Base-by-base conservation (phyloP, 768 basidiomycete species). In the Mrakia frigida region DNA sequence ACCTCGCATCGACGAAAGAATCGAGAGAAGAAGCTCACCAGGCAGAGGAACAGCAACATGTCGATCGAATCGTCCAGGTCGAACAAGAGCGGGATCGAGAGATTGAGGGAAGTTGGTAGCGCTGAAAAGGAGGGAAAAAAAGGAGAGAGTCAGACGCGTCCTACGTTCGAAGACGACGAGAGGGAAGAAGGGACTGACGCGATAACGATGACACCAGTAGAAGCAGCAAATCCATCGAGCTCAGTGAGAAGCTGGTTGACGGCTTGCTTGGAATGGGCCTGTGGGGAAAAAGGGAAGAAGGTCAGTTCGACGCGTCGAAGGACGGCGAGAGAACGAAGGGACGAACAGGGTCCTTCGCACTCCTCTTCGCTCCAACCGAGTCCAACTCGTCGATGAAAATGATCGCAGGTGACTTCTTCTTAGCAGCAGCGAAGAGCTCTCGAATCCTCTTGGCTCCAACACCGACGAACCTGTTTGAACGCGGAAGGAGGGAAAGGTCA, bases 311-410 rank as follows among this genome's bases (percentile, higher is more conserved):
- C 33, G 35, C 67, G 41, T 43, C 67, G 41, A 28, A 37, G 25
- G 37, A 25, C 14, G 35, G 63, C 6, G 23, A 65, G 14, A 18
- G 31, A 63, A 35, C 3, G 9, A 65, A 35, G 6, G 10, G 6
- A 41, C 81, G 74, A 25, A 81, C 82, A 72, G 81, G 81, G 74
- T 83, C 83, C 76, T 81, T 83, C 23, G 82, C 81, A 68, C 80
- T 81, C 93, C 85, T 95, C 95, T 73, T 94, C 28, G 92, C 90
- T 71, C 94, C 94, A 78, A 98, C 92, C 2, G 94, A 94, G 82
- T 98, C 94, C 43, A 98, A 85, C 82, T 98, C 94, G 80, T 98
- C 94, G 80, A 99, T 98, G 85, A 99, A 99, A 77, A 99, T 94
- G 83, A 99, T 98, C 25, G 97, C 91, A 9, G 97, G 95, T 77